phyloP scores from a whole-genome alignment of 1,139 yeast species.

The Citeromyces hawaiiensis region DNA sequence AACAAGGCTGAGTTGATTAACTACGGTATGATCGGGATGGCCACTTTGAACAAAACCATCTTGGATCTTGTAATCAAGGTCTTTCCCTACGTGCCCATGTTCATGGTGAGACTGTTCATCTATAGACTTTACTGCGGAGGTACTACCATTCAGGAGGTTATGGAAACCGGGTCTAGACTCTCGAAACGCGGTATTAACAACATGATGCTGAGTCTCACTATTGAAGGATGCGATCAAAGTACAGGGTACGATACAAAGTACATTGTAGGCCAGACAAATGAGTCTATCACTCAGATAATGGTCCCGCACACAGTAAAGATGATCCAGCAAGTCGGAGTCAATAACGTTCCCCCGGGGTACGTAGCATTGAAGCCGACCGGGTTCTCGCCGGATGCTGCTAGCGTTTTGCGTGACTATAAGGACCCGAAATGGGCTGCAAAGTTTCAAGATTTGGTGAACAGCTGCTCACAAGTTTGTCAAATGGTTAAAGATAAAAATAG shows the following conservation, averaged over 20 bases:
- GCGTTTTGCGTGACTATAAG: slow-evolving; percentile 50
- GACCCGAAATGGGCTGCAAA: slow-evolving; percentile 33
- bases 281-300: slow-evolving; percentile 56
- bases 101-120: slow-evolving; percentile 56
- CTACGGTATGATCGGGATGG: slow-evolving; percentile 51
- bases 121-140: slow-evolving; percentile 91
- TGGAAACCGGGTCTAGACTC: slow-evolving; percentile 54
- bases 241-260: slow-evolving; percentile 36
- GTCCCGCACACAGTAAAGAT: slow-evolving; percentile 53
- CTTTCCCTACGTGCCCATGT: slow-evolving; percentile 70
- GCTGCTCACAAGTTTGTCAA: slow-evolving; percentile 45
- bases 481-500: slow-evolving; percentile 45
- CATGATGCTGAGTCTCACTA: slow-evolving; percentile 89
- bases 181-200: slow-evolving; percentile 69
- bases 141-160: slow-evolving; percentile 57
- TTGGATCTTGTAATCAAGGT: slow-evolving; percentile 45
- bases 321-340: slow-evolving; percentile 34
- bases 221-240: slow-evolving; percentile 82
- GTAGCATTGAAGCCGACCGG: slow-evolving; percentile 95
- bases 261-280: slow-evolving; percentile 53
- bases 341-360: slow-evolving; percentile 63
- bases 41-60: slow-evolving; percentile 50
- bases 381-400: slow-evolving; percentile 62
- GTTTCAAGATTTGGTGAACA: slow-evolving; percentile 50
- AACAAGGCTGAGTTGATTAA: slow-evolving; percentile 34